Conservation (phyloP, 495 filamentous ascomycete genomes). For the Penicillium roqueforti region DNA sequence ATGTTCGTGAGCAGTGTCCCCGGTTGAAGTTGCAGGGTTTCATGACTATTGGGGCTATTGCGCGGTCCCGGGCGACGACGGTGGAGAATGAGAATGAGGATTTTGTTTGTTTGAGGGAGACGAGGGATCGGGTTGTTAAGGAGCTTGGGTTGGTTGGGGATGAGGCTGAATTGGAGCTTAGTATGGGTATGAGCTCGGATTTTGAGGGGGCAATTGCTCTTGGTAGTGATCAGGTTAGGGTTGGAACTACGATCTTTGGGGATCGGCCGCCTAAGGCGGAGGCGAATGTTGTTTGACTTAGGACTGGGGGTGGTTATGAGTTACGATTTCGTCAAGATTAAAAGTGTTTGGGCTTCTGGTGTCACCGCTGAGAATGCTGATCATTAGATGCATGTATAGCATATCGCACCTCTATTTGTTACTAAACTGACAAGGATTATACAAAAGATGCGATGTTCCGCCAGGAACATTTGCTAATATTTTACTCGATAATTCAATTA, state of each 20-base stretch:
- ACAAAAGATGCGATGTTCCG: neutral
- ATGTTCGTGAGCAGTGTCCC: conserved; percentile 65
- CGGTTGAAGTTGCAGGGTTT: conserved; percentile 71
- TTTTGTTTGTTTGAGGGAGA: conserved; percentile 64
- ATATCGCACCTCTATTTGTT: neutral
- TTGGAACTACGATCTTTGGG: conserved; percentile 93
- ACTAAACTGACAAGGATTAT: neutral
- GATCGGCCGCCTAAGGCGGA: conserved; percentile 68
- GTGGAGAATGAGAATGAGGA: conserved; percentile 85
- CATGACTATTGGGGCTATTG: conserved; percentile 97
- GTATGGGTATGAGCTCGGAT: conserved; percentile 90
- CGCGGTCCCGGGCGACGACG: conserved; percentile 64
- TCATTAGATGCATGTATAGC: neutral
- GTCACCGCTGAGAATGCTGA: neutral
- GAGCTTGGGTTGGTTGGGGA: conserved; percentile 43
- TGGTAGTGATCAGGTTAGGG: conserved; percentile 90
- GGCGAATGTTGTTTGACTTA: conserved; percentile 43
- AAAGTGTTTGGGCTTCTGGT: neutral
- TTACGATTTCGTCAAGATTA: conserved; percentile 11
- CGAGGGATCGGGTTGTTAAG: conserved; percentile 58
- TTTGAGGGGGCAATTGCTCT: conserved; percentile 82
- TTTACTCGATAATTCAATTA: conserved; percentile 18
- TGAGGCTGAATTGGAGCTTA: conserved; percentile 53
- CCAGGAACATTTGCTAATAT: conserved; percentile 18
- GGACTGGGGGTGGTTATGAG: conserved; percentile 6